Evolutionary conservation across 1,284 basidiomycete species (phyloP), one percentile per base, ranked within the genome.

Genomic region (Fomitopsis palustris): DNA sequence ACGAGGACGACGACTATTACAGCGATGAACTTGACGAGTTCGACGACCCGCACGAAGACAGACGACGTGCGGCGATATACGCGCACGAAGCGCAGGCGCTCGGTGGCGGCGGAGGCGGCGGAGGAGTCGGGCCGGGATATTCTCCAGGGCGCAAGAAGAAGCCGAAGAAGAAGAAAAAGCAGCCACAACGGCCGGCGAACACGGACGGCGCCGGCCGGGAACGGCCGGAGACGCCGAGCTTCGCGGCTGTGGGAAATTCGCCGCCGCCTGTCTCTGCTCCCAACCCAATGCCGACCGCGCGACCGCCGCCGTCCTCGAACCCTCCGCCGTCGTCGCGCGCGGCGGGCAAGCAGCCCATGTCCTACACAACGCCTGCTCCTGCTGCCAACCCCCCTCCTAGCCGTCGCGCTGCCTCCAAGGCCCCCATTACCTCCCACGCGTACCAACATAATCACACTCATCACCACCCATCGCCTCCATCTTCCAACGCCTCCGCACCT

Each of bases 311-410:
- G 29, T 64, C 77, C 41, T 68, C 77, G 55, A 72, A 77, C 68
- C 82, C 73, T 62, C 82, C 74, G 64, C 88, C 77, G 39, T 84
- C 81, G 62, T 88, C 88, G 33, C 77, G 89, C 31, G 89, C 88
- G 12, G 87, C 87, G 47, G 88, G 88, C 68, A 91, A 91, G 72
- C 86, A 88, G 67, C 88, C 88, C 31, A 90, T 90, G 88, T 73
- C 80, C 2, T 85, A 83, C 61, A 66, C 70, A 0, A 57, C 71
- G 55, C 61, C 70, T 35, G 66, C 72, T 16, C 66, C 72, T 21
- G 68, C 67, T 23, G 62, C 71, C 62, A 69, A 69, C 53, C 67
- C 67, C 33, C 72, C 68, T 12, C 61, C 70, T 38, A 69, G 68
- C 33, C 81, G 89, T 64, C 76, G 86, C 67, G 82, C 88, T 53